Evolutionary conservation across 805 yeast species (phyloP).

Genomic region (Nakazawaea ishiwadae): DNA sequence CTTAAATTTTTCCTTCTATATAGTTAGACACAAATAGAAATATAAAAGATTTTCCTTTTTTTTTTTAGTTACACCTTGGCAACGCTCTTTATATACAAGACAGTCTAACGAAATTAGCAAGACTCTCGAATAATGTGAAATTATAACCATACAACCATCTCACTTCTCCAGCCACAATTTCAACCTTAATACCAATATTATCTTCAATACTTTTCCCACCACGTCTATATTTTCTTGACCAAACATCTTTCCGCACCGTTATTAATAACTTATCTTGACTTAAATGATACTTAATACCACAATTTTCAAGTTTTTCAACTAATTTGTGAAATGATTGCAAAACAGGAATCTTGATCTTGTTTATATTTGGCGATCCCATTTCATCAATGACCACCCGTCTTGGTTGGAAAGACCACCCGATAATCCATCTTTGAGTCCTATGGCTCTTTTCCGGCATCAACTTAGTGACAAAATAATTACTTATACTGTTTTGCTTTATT

Average conservation of each 20-base stretch:
- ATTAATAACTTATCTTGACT: neutral
- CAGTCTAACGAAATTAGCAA: slow-evolving; percentile 10
- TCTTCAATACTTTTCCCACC: neutral
- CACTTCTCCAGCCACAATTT: neutral
- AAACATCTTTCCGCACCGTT: slow-evolving; percentile 16
- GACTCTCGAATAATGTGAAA: slow-evolving; percentile 25
- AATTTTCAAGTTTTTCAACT: slow-evolving; percentile 7
- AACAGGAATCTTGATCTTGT: neutral
- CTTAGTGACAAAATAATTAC: slow-evolving; percentile 22
- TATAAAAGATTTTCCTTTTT: neutral
- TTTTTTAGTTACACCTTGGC: neutral
- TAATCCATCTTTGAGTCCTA: slow-evolving; percentile 30
- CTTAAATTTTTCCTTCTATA: neutral
- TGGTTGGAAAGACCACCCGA: slow-evolving; percentile 30
- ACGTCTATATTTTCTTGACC: slow-evolving; percentile 25
- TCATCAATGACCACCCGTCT: slow-evolving; percentile 7
- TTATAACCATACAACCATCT: slow-evolving; percentile 23
- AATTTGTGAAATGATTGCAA: neutral
- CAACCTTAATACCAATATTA: neutral
- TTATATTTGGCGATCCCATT: neutral
- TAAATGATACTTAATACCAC: slow-evolving; percentile 10
- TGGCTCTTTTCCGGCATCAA: slow-evolving; percentile 8
- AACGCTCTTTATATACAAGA: neutral
- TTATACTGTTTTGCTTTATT: slow-evolving; percentile 10
- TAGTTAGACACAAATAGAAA: neutral